Evolutionary conservation across 345 rosid species (phyloP), one percentile per base, ranked within the genome.

Genomic region (Eucalyptus tenuipes): DNA sequence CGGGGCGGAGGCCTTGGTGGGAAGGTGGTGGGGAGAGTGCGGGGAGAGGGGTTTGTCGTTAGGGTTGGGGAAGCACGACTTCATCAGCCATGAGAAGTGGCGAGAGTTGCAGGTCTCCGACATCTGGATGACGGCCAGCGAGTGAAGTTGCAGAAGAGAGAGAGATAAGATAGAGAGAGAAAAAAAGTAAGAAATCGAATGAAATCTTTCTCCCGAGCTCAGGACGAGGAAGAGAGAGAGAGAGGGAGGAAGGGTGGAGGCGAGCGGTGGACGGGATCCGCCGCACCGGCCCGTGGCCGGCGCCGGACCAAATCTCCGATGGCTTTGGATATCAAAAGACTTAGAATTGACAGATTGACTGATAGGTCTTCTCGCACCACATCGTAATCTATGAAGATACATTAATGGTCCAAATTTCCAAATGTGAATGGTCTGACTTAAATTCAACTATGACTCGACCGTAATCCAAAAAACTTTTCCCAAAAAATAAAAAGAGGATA

Each of bases 51-150:
- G 53, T 7, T 86, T 86, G 88, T 86, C 61, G 84, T 85, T 87
- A 87, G 94, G 96, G 90, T 92, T 95, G 3, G 99, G 97, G 89
- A 95, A 91, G 89, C 99, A 97, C 17, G 99, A 95, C 90, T 96
- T 97, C 95, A 96, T 92, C 15, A 96, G 96, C 97, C 99, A 95
- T 90, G 98, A 94, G 93, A 97, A 96, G 91, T 93, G 98, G 86
- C 99, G 96, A 87, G 98, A 95, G 91, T 94, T 96, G 95, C 98
- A 96, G 93, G 89, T 94, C 86, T 95, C 97, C 52, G 97, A 90
- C 99, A 95, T 95, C 86, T 55, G 6, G 61, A 24, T 55, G 61
- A 55, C 57, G 57, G 57, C 61, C 61, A 55, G 10, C 29, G 61
- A 55, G 61, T 55, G 29, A 55, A 55, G 61, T 22, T 24, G 29